A percentile compares a stretch with the other conserved stretches of the same genome.
These are phyloP conservation scores for Aspergillus transmontanensis DNA, from an alignment of 2,329 filamentous ascomycete species.

Conservation along the genomic window DNA sequence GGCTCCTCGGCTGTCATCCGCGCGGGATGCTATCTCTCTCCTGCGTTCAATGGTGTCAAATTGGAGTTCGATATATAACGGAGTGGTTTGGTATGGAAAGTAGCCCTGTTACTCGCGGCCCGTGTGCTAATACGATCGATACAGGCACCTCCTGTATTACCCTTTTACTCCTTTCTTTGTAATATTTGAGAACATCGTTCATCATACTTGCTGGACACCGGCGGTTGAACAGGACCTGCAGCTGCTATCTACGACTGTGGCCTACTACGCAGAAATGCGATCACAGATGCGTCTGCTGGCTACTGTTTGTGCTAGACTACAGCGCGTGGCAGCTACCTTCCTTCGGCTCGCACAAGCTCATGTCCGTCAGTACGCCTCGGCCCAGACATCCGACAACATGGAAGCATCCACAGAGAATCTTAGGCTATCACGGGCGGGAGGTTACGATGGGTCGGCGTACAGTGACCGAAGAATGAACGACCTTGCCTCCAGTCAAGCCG, in stretches of 20 bases:
- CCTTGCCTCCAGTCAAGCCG: no score
- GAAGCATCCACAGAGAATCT: background rate
- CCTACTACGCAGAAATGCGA: conserved; percentile 4
- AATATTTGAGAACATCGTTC: conserved; percentile 13
- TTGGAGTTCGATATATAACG: conserved; percentile 21
- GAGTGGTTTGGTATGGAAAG: conserved; percentile 15
- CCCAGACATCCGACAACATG: background rate
- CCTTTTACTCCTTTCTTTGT: conserved; percentile 16
- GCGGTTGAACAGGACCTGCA: background rate
- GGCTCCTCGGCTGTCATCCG: conserved; percentile 5
- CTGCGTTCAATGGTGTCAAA: conserved; percentile 17
- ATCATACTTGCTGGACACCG: background rate
- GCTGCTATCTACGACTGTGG: background rate
- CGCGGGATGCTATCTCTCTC: conserved; percentile 18
- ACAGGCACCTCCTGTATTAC: conserved; percentile 19
- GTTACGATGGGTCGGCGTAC: no score
- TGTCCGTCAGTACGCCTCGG: background rate
- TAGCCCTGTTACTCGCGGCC: no score
- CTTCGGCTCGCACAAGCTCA: background rate
- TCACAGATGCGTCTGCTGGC: background rate
- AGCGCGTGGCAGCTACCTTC: background rate
- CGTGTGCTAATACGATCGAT: background rate
- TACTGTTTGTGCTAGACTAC: background rate
- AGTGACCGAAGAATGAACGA: background rate
- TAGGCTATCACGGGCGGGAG: background rate